A percentile compares a stretch with the other conserved stretches of the same genome.
Conservation (phyloP, 2,329 filamentous ascomycete species). For the Aspergillus japonicus region DNA sequence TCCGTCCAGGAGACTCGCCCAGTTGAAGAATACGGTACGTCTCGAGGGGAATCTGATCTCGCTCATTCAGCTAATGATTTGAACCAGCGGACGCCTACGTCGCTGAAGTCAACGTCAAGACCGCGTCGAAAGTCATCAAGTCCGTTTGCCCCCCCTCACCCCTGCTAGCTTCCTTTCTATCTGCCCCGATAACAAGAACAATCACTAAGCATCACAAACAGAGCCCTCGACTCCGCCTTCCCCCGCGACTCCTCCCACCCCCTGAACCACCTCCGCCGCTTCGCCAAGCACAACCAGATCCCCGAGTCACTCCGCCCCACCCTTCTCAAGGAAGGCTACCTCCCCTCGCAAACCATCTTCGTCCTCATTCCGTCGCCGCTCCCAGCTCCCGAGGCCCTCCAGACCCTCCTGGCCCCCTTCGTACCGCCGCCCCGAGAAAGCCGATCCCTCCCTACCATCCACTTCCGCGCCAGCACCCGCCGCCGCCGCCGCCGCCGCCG, state of each 20-base stretch:
- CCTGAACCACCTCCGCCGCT: constrained; percentile 43
- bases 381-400: constrained; percentile 35
- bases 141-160: constrained; percentile 20
- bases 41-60: constrained; percentile 3
- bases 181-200: not conserved
- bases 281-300: constrained; percentile 37
- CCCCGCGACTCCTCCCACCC: constrained; percentile 34
- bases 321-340: constrained; percentile 19
- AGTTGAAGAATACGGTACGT: constrained; percentile 42
- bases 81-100: constrained; percentile 43
- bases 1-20: constrained; percentile 46
- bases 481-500: not conserved
- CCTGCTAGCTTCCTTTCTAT: not conserved
- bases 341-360: constrained; percentile 37
- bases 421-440: constrained; percentile 20
- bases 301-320: constrained; percentile 29
- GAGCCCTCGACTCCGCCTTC: constrained; percentile 40
- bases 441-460: not conserved
- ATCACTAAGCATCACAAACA: constrained; percentile 13
- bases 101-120: constrained; percentile 45
- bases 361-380: constrained; percentile 43
- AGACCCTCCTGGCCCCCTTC: constrained; percentile 39
- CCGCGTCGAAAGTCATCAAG: constrained; percentile 46
- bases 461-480: not conserved
- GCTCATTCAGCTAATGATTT: not conserved